Conservation (phyloP, 164 flowering plant genomes). For the Magnolia sinica region DNA sequence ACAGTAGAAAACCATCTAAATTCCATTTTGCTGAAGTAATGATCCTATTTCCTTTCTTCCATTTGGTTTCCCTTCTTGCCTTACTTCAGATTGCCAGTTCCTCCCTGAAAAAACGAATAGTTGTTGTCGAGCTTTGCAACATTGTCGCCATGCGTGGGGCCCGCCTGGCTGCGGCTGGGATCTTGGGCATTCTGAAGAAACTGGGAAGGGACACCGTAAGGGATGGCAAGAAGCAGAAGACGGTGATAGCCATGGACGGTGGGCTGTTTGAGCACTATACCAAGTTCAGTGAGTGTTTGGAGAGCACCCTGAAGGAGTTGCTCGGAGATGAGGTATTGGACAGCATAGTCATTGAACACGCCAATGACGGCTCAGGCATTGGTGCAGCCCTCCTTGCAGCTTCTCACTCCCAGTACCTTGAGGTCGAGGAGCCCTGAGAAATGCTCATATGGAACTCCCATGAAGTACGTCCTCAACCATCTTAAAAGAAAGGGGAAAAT, state of each 20-base stretch:
- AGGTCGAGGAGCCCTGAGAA: slow-evolving; percentile 43
- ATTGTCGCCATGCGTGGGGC: slow-evolving; percentile 83
- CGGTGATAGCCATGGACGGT: slow-evolving; percentile 83
- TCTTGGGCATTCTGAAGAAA: slow-evolving; percentile 80
- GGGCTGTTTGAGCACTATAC: slow-evolving; percentile 82
- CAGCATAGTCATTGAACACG: slow-evolving; percentile 39
- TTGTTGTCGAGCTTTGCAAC: slow-evolving; percentile 71
- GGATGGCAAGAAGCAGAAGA: slow-evolving; percentile 52
- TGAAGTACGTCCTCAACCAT: not conserved
- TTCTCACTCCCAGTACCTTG: slow-evolving; percentile 78
- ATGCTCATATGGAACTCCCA: not conserved
- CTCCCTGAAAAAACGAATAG: slow-evolving; percentile 68
- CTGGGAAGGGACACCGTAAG: slow-evolving; percentile 59
- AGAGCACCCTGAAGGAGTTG: slow-evolving; percentile 61
- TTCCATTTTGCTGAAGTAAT: no score
- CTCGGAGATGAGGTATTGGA: slow-evolving; percentile 56
- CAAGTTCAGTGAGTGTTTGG: slow-evolving; percentile 56
- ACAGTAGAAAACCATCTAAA: no score
- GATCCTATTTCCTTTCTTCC: no score
- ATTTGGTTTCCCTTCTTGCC: not conserved
- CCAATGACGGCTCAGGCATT: slow-evolving; percentile 89
- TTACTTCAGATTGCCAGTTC: slow-evolving; percentile 57
- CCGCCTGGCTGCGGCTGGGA: slow-evolving; percentile 83
- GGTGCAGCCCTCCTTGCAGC: slow-evolving; percentile 98
- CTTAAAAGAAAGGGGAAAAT: not conserved